A percentile compares a stretch with the other conserved stretches of the same genome.
Conservation (phyloP, 179 eudicot genomes). For the Amaranthus tricolor region DNA sequence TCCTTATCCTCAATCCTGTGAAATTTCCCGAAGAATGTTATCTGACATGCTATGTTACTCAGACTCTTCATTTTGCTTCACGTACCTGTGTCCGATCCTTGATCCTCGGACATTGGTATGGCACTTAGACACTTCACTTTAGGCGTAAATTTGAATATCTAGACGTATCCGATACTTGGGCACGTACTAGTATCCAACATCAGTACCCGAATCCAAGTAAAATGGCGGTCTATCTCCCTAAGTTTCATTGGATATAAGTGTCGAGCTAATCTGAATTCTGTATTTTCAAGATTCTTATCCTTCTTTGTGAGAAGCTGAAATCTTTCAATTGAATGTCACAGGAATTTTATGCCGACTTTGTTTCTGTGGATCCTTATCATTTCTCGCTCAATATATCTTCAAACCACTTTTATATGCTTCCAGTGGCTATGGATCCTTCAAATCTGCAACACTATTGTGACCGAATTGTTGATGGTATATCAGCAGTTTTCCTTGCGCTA, state of each 20-base stretch:
- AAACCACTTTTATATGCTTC: conserved; percentile 85
- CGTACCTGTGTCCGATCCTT: no score
- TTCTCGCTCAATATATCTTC: conserved; percentile 64
- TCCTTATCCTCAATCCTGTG: background rate
- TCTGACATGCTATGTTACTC: background rate
- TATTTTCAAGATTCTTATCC: background rate
- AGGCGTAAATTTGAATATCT: no score
- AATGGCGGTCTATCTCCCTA: background rate
- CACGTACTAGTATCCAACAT: no score
- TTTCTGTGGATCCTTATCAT: conserved; percentile 76
- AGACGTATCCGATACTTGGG: no score
- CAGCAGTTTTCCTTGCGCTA: conserved; percentile 75
- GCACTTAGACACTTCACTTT: no score
- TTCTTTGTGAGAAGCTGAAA: conserved; percentile 11
- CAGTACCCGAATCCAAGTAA: no score
- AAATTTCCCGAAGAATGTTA: background rate
- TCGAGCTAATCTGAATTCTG: background rate
- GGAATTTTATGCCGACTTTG: conserved; percentile 95
- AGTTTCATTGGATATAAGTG: background rate
- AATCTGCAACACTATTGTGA: conserved; percentile 70
- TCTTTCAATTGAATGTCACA: conserved; percentile 31
- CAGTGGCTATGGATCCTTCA: conserved; percentile 78
- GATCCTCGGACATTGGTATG: no score
- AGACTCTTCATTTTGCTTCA: no score
- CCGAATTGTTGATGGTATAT: conserved; percentile 80